Evolutionary conservation across 352 stramenopile species (phyloP).

Genomic region (Pythium phragmitis): DNA sequence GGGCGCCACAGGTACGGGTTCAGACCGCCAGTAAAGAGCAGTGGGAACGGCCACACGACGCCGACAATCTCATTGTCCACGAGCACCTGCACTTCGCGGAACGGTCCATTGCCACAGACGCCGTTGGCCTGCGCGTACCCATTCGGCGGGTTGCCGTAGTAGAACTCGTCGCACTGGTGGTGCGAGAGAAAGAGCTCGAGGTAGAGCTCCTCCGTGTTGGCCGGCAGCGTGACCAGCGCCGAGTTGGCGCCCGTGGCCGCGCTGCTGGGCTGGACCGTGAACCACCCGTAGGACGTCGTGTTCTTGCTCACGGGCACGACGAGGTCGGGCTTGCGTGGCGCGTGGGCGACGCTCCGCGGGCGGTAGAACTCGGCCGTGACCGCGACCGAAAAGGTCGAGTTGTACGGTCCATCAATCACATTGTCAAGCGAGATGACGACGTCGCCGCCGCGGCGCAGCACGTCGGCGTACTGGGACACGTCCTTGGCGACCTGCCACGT

Average conservation of each 20-base stretch:
- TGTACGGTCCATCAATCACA: constrained; percentile 58
- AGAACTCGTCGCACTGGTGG: constrained; percentile 79
- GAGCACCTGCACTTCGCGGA: constrained; percentile 69
- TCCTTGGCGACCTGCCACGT: constrained; percentile 70
- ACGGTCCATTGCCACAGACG: constrained; percentile 47
- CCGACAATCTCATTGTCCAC: constrained; percentile 63
- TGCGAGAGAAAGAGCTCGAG: constrained; percentile 70
- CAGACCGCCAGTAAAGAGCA: constrained; percentile 76
- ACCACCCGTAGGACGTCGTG: constrained; percentile 57
- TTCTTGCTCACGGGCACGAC: constrained; percentile 49
- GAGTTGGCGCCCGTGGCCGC: constrained; percentile 29
- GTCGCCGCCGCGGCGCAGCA: constrained; percentile 46
- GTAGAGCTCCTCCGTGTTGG: constrained; percentile 66
- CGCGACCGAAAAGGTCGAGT: constrained; percentile 59
- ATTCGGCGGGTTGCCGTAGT: constrained; percentile 61
- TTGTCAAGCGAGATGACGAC: constrained; percentile 69
- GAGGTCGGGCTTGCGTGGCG: constrained; percentile 32
- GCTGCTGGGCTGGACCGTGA: constrained; percentile 51
- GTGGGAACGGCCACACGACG: constrained; percentile 66
- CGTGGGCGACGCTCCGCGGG: constrained; percentile 25
- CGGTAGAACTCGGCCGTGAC: constrained; percentile 60
- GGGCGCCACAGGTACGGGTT: constrained; percentile 80
- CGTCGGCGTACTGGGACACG: constrained; percentile 53
- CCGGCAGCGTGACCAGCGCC: constrained; percentile 45
- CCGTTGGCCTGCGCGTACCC: constrained; percentile 29